phyloP scores from a whole-genome alignment of 768 basidiomycete genomes.

The Gyrodon lividus region DNA sequence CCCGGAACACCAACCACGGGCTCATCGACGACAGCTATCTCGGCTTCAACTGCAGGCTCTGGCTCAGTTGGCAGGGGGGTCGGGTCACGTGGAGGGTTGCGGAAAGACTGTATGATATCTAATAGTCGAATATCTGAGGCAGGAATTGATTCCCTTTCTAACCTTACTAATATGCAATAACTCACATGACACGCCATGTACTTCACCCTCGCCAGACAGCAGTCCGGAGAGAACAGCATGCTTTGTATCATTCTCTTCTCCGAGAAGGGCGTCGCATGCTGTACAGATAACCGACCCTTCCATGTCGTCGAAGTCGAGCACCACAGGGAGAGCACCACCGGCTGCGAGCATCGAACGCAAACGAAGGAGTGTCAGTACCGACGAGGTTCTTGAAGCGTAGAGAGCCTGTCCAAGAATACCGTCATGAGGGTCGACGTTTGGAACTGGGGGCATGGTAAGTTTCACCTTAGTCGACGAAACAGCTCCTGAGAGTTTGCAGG shows the following conservation, averaged over 20 bases:
- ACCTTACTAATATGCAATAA: neutral
- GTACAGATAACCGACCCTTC: slow-evolving; percentile 59
- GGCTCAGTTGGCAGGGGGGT: slow-evolving; percentile 34
- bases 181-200: slow-evolving; percentile 66
- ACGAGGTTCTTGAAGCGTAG: slow-evolving; percentile 42
- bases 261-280: slow-evolving; percentile 52
- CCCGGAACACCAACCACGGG: slow-evolving; percentile 43
- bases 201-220: slow-evolving; percentile 55
- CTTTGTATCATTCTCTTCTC: slow-evolving; percentile 52
- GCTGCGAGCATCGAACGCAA: slow-evolving; percentile 50
- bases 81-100: slow-evolving; percentile 44
- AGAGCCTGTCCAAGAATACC: slow-evolving; percentile 38
- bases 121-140: slow-evolving; percentile 58
- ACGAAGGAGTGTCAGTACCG: slow-evolving; percentile 59
- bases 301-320: slow-evolving; percentile 42
- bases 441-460: neutral
- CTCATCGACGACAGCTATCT: slow-evolving; percentile 25
- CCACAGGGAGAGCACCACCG: slow-evolving; percentile 43
- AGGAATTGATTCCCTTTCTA: slow-evolving; percentile 6
- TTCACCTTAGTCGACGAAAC: slow-evolving; percentile 60
- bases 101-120: slow-evolving; percentile 53
- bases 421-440: neutral
- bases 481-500: slow-evolving; percentile 52
- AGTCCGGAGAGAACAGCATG: slow-evolving; percentile 52
- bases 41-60: slow-evolving; percentile 29